Conservation (phyloP, 2,329 filamentous ascomycete species). For the Mycogone perniciosa region DNA sequence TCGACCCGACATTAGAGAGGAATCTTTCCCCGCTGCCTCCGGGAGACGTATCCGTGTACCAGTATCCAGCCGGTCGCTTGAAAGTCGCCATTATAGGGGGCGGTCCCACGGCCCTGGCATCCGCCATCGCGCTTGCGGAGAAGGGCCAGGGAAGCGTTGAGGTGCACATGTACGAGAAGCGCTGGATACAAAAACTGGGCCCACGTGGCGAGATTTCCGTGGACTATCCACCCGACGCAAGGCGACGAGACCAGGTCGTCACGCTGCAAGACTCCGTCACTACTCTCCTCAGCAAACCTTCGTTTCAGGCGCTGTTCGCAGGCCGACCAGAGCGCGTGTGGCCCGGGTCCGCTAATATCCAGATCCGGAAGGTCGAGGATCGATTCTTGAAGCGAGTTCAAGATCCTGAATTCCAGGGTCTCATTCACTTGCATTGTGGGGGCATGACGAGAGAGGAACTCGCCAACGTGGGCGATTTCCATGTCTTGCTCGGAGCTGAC, state of each 20-base stretch:
- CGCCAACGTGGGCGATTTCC: constrained; percentile 28
- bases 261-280: constrained; percentile 31
- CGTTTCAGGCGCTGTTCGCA: constrained; percentile 26
- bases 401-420: constrained; percentile 23
- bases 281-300: constrained; percentile 21
- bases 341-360: constrained; percentile 32
- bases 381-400: constrained; percentile 29
- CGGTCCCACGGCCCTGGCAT: constrained; percentile 27
- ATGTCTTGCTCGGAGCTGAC: constrained; percentile 30
- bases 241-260: constrained; percentile 30
- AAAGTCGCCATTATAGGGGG: constrained; percentile 28
- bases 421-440: constrained; percentile 29
- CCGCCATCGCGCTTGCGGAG: constrained; percentile 29
- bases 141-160: constrained; percentile 26
- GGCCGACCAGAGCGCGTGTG: constrained; percentile 29
- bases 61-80: constrained; percentile 23
- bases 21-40: constrained; percentile 19
- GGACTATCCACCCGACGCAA: constrained; percentile 25
- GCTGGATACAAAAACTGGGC: constrained; percentile 22
- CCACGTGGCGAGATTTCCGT: constrained; percentile 16
- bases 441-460: constrained; percentile 25
- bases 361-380: constrained; percentile 34
- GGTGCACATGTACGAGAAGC: constrained; percentile 30
- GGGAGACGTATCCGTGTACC: constrained; percentile 20
- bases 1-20: constrained; percentile 27